Evolutionary conservation across 192 early-diverging fungal genomes (phyloP), one percentile per base, ranked within the genome.

Genomic region (Rhizophagus clarus): DNA sequence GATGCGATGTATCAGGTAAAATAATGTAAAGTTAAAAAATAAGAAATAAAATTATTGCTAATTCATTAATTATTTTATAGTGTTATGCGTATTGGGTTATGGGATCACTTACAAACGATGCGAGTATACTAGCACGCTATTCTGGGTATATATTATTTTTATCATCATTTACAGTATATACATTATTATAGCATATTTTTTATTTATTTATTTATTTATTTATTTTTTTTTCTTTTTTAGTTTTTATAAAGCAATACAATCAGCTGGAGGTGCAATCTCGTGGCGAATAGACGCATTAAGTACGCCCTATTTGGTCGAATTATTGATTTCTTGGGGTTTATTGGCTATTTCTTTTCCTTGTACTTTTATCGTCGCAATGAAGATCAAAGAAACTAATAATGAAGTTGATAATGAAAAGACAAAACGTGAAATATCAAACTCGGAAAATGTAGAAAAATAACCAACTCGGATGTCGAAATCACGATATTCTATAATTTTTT

Each of bases 221-320:
- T n/a, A n/a, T 29, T 29, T 47, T 51, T 73, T 10, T 24, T 22
- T 26, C 3, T 51, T 60, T 34, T 61, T 8, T 45, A 79, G 95
- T 4, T 96, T 93, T 88, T 97, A 97, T 92, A 97, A 97, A 90
- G 93, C 92, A 72, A 92, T 95, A 73, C 96, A 97, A 88, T 93
- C 91, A 77, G 88, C 90, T 72, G 92, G 89, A n/a, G 89, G 84
- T 68, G 94, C 92, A 72, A 87, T 95, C 47, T 87, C 91, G 0
- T 91, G 92, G 89, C 90, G 92, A 76, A 83, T 93, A 72, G 92
- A 92, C 78, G 90, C 92, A 60, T 37, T 86, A 34, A 51, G 61
- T 10, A 86, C 83, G 0, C 15, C 72, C 5, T 86, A 77, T 61
- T 72, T 86, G 51, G 68, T 77, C 11, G 81, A 86, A 79, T 31